phyloP scores from a whole-genome alignment of 352 stramenopile species.

The Globisporangium parvum region DNA sequence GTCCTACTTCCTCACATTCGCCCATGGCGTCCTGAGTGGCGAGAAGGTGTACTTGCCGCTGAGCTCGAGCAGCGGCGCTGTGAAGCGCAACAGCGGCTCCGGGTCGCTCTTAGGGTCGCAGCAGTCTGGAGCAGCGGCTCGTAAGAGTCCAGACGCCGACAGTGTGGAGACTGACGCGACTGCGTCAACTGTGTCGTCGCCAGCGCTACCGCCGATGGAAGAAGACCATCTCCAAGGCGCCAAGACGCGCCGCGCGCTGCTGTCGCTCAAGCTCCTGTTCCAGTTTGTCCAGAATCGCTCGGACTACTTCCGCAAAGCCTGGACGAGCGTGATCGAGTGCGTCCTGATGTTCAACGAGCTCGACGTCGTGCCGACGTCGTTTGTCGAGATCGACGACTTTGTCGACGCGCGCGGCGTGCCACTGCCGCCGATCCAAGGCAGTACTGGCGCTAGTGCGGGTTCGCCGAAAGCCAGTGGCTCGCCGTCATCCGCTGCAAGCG shows the following conservation, averaged over 20 bases:
- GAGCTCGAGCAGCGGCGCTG: constrained; percentile 18
- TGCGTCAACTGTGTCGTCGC: neutral
- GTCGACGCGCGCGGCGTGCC: constrained; percentile 78
- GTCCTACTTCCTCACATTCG: constrained; percentile 83
- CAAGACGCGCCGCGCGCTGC: constrained; percentile 68
- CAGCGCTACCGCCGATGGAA: constrained; percentile 24
- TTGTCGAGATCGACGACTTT: constrained; percentile 89
- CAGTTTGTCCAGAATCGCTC: constrained; percentile 80
- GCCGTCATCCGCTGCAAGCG: constrained; percentile 9
- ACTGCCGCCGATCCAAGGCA: constrained; percentile 65
- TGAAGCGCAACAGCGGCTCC: constrained; percentile 16
- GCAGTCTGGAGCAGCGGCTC: neutral
- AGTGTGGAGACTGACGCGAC: constrained; percentile 3
- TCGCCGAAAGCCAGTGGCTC: constrained; percentile 21
- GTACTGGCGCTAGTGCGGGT: neutral
- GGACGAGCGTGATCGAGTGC: constrained; percentile 77
- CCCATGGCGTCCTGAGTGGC: constrained; percentile 74
- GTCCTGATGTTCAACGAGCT: constrained; percentile 88
- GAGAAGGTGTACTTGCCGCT: constrained; percentile 77
- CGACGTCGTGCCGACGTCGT: constrained; percentile 72
- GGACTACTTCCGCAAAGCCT: constrained; percentile 74
- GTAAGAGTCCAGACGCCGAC: constrained; percentile 4
- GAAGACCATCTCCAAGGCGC: constrained; percentile 60
- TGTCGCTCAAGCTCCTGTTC: constrained; percentile 79
- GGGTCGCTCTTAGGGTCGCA: too few relatives aligned